Conservation (phyloP, 208 protist species). For the Trypanosoma caninum region DNA sequence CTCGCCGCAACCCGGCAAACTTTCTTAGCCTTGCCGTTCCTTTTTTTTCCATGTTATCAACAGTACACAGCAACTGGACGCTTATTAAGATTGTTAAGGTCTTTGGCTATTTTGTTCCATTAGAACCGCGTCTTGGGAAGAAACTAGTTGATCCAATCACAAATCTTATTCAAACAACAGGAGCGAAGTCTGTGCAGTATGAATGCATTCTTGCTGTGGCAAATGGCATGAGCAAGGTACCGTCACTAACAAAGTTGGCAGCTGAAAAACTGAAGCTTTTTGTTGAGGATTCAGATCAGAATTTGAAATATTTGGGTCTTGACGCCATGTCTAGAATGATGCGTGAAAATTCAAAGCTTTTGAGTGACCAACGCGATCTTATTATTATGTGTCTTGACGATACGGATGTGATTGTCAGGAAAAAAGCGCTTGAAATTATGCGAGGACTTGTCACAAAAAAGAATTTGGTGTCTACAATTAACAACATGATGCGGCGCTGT, state of each 20-base stretch:
- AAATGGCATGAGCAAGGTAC: constrained; percentile 81
- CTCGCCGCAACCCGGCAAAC: constrained; percentile 97
- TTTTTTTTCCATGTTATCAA: constrained; percentile 95
- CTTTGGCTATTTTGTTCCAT: constrained; percentile 94
- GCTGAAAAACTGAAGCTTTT: constrained; percentile 94
- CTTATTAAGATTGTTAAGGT: constrained; percentile 99
- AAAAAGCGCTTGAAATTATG: constrained; percentile 93
- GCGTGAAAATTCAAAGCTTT: constrained; percentile 88
- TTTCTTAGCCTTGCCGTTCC: constrained; percentile 96
- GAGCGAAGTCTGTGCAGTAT: constrained; percentile 95
- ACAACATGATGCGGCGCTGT: constrained; percentile 68
- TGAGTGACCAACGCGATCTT: constrained; percentile 89
- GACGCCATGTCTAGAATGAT: constrained; percentile 92
- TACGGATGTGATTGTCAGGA: constrained; percentile 95
- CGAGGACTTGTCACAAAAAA: constrained; percentile 90
- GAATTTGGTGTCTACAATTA: constrained; percentile 85
- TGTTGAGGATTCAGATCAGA: constrained; percentile 97
- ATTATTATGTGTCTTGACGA: constrained; percentile 95
- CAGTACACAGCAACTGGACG: constrained; percentile 97
- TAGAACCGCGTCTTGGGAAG: constrained; percentile 96
- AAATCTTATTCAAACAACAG: constrained; percentile 94
- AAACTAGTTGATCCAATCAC: constrained; percentile 97
- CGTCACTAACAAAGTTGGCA: constrained; percentile 86
- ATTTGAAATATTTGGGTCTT: constrained; percentile 98
- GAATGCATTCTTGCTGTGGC: constrained; percentile 96